phyloP scores from a whole-genome alignment of 768 basidiomycete genomes.

The Lactifluus echinatus region DNA sequence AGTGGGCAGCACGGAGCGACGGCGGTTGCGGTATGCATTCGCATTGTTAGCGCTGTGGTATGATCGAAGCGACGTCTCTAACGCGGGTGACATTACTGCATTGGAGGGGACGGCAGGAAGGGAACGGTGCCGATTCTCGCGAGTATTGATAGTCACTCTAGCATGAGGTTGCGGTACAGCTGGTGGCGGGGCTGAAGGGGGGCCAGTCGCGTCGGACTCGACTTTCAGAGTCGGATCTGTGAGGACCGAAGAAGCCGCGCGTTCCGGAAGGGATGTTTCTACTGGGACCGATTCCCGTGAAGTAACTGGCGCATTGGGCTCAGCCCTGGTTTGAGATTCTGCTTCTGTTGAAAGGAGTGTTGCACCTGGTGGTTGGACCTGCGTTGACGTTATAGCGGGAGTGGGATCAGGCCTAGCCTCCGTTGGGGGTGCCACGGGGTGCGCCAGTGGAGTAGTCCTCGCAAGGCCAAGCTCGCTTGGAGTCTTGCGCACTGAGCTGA shows the following conservation, averaged over 20 bases:
- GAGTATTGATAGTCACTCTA: not conserved
- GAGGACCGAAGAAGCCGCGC: not conserved
- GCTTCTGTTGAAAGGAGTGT: not conserved
- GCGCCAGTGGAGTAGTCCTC: not conserved
- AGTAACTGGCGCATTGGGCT: not conserved
- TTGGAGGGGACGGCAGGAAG: not conserved
- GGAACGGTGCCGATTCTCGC: not conserved
- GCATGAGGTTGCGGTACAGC: not conserved
- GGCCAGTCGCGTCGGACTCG: not conserved
- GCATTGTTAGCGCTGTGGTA: not conserved
- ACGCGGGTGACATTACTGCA: no score
- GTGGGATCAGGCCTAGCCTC: no score
- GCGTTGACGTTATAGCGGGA: not conserved
- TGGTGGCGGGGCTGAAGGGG: not conserved
- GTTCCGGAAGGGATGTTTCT: not conserved
- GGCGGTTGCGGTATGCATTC: no score
- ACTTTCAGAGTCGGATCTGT: no score
- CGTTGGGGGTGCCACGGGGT: no score
- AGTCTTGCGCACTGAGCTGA: not conserved
- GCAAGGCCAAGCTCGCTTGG: not conserved
- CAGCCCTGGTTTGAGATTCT: not conserved
- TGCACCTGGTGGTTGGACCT: not conserved
- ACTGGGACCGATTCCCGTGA: not conserved
- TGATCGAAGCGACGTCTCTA: not conserved
- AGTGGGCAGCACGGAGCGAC: not conserved